A percentile compares a stretch with the other conserved stretches of the same genome.
Evolutionary conservation across 345 rosid species (phyloP).

Genomic region (Pistacia vera): DNA sequence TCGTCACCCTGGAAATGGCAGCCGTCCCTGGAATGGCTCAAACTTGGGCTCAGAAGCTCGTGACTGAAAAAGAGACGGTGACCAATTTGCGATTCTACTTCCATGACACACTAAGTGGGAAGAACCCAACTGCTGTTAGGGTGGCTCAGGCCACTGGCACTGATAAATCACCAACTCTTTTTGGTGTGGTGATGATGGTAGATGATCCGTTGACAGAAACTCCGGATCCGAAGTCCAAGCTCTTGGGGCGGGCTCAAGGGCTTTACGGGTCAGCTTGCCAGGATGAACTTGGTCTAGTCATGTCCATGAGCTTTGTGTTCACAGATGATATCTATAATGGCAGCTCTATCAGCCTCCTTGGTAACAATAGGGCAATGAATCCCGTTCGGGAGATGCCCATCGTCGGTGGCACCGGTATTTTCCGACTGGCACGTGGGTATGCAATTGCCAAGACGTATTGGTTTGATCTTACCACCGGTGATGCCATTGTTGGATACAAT

Average conservation of each 20-base stretch:
- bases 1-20: slow-evolving; percentile 19
- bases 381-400: slow-evolving; percentile 61
- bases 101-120: slow-evolving; percentile 68
- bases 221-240: slow-evolving; percentile 55
- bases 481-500: slow-evolving; percentile 64
- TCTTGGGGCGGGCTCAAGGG: slow-evolving; percentile 75
- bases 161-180: slow-evolving; percentile 47
- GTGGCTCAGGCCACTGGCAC: slow-evolving; percentile 47
- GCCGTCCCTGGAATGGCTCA: slow-evolving; percentile 29
- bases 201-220: slow-evolving; percentile 62
- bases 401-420: slow-evolving; percentile 59
- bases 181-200: slow-evolving; percentile 50
- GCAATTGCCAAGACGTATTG: slow-evolving; percentile 49
- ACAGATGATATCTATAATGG: slow-evolving; percentile 61
- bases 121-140: slow-evolving; percentile 49
- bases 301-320: slow-evolving; percentile 59
- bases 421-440: slow-evolving; percentile 66
- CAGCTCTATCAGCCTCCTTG: slow-evolving; percentile 59
- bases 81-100: slow-evolving; percentile 68
- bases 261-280: slow-evolving; percentile 48
- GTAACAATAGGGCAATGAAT: slow-evolving; percentile 40
- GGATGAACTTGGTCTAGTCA: slow-evolving; percentile 43
- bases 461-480: slow-evolving; percentile 42
- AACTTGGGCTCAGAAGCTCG: slow-evolving; percentile 34
- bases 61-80: slow-evolving; percentile 34